A percentile compares a stretch with the other conserved stretches of the same genome.
phyloP scores from a whole-genome alignment of 208 protist genomes.

The Angomonas deanei region DNA sequence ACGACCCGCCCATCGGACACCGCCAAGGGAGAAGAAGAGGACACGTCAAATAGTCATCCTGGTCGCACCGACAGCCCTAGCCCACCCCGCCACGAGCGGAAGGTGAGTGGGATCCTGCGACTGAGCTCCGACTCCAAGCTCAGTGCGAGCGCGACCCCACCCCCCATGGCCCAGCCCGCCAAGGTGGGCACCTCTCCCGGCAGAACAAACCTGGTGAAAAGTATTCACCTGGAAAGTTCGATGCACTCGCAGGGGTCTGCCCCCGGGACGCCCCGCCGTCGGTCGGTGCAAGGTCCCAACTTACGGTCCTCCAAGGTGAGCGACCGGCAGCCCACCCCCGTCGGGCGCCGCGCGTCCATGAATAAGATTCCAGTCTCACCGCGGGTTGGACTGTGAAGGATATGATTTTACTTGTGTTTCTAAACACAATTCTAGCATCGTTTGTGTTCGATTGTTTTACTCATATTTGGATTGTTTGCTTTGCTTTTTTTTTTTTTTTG shows the following conservation, averaged over 20 bases:
- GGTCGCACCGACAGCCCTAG: neutral
- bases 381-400: neutral
- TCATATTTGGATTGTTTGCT: too few relatives aligned
- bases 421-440: too few relatives aligned
- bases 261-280: neutral
- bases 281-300: neutral
- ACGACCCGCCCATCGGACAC: neutral
- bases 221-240: too few relatives aligned
- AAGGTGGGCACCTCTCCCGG: too few relatives aligned
- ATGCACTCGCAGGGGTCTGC: too few relatives aligned
- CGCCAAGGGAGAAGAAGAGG: neutral
- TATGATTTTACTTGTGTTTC: too few relatives aligned
- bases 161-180: too few relatives aligned
- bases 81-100: neutral
- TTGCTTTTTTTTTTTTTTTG: constrained; percentile 11
- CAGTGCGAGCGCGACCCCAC: too few relatives aligned
- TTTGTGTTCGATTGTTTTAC: too few relatives aligned
- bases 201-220: too few relatives aligned
- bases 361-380: neutral
- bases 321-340: neutral
- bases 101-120: neutral
- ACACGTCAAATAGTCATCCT: neutral
- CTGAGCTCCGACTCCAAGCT: neutral
- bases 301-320: neutral
- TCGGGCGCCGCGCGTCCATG: neutral